Percentiles rank a stretch among this genome's conserved stretches.
phyloP scores from a whole-genome alignment of 805 yeast genomes.

The Candida krabiensis region DNA sequence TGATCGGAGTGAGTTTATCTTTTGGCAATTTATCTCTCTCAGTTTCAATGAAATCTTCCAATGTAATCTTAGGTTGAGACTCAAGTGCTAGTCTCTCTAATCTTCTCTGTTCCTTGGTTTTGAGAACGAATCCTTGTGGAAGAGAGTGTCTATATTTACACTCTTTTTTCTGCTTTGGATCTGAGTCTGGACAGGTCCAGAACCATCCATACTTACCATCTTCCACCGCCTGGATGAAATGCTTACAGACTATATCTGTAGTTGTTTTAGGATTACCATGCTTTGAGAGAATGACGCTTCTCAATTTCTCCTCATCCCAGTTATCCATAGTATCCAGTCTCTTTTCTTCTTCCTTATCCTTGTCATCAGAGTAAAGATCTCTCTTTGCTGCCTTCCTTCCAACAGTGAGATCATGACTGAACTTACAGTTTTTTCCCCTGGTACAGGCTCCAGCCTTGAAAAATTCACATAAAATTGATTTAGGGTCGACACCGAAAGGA shows the following conservation, averaged over 20 bases:
- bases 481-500: slow-evolving; percentile 97
- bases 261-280: slow-evolving; percentile 94
- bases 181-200: slow-evolving; percentile 96
- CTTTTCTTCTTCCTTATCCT: slow-evolving; percentile 53
- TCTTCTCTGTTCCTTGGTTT: slow-evolving; percentile 94
- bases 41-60: slow-evolving; percentile 93
- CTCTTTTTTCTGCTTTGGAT: slow-evolving; percentile 49
- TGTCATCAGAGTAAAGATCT: slow-evolving; percentile 89
- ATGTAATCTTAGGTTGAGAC: slow-evolving; percentile 81
- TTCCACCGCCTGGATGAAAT: slow-evolving; percentile 94
- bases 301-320: slow-evolving; percentile 96
- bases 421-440: slow-evolving; percentile 84
- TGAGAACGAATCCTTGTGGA: slow-evolving; percentile 95
- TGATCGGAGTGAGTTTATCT: slow-evolving; percentile 80
- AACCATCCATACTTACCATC: slow-evolving; percentile 98
- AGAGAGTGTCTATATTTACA: slow-evolving; percentile 95
- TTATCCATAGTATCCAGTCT: slow-evolving; percentile 82
- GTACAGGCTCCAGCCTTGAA: slow-evolving; percentile 85
- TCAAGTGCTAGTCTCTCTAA: slow-evolving; percentile 84
- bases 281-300: slow-evolving; percentile 82
- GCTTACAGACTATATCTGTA: slow-evolving; percentile 92
- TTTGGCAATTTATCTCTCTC: slow-evolving; percentile 84
- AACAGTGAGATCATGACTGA: slow-evolving; percentile 81
- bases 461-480: slow-evolving; percentile 84
- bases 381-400: slow-evolving; percentile 89